Evolutionary conservation across 192 early-diverging fungal species (phyloP).

Genomic region (Gonapodya prolifera): DNA sequence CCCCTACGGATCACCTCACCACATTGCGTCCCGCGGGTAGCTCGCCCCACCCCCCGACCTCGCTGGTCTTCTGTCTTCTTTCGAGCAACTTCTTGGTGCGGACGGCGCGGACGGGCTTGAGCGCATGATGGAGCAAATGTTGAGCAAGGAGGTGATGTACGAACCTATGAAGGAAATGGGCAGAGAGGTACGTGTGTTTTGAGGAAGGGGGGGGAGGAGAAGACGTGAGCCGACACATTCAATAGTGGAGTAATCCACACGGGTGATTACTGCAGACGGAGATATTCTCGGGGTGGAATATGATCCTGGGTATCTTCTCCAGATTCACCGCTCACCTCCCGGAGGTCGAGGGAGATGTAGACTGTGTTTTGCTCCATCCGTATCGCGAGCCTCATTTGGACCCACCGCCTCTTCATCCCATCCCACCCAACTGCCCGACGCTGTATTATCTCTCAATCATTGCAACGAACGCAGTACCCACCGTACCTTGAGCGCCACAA

Average conservation of each 20-base stretch:
- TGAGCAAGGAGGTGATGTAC: constrained; percentile 86
- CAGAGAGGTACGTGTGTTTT: constrained; percentile 36
- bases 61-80: neutral
- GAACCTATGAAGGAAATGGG: constrained; percentile 92
- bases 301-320: no score
- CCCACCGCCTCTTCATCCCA: no score
- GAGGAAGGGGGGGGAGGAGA: neutral
- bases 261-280: neutral
- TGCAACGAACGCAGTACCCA: constrained; percentile 54
- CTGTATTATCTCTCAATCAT: neutral
- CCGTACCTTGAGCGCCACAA: constrained; percentile 74
- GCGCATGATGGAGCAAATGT: constrained; percentile 78
- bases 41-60: neutral
- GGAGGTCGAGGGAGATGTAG: no score
- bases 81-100: neutral
- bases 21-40: neutral
- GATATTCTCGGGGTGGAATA: no score
- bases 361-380: no score
- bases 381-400: no score
- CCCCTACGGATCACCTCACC: neutral
- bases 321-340: no score
- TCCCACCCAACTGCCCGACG: no score
- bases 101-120: constrained; percentile 48
- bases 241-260: neutral
- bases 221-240: neutral